Evolutionary conservation across 805 yeast genomes (phyloP).

Genomic region (Wickerhamiella sergipiensis): DNA sequence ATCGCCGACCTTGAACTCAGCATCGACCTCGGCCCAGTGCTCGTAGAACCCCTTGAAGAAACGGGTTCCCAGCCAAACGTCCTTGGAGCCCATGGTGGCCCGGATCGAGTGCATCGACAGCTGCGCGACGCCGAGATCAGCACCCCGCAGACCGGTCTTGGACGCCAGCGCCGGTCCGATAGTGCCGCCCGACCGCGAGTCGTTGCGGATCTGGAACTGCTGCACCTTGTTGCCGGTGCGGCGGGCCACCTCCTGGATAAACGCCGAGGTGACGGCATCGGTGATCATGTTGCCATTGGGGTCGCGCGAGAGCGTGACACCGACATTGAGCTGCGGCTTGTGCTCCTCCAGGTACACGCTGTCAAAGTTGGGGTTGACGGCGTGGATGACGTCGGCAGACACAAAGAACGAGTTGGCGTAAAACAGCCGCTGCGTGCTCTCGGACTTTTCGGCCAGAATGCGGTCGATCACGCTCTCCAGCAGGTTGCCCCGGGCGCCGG

Average conservation of each 20-base stretch:
- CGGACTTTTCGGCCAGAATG: conserved; percentile 21
- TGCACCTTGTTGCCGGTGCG: conserved; percentile 53
- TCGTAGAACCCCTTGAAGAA: conserved; percentile 58
- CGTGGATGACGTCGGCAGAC: conserved; percentile 76
- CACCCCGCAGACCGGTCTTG: conserved; percentile 34
- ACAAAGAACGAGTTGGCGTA: conserved; percentile 67
- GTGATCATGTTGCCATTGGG: conserved; percentile 78
- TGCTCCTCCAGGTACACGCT: conserved; percentile 59
- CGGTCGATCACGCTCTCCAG: conserved; percentile 53
- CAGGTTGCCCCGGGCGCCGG: conserved; percentile 71
- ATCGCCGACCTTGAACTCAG: conserved; percentile 20
- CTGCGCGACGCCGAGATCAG: conserved; percentile 75
- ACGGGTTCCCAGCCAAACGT: conserved; percentile 58
- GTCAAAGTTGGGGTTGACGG: conserved; percentile 56
- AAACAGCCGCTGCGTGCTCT: conserved; percentile 27
- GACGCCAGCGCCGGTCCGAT: conserved; percentile 50
- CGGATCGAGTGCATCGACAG: conserved; percentile 78
- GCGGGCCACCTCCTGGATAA: conserved; percentile 57
- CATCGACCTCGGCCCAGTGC: conserved; percentile 46
- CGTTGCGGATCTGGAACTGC: conserved; percentile 75
- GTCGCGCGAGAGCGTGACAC: conserved; percentile 57
- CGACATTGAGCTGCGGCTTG: conserved; percentile 68
- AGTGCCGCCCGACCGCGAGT: conserved; percentile 76
- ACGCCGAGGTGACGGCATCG: conserved; percentile 57
- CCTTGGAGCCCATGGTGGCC: conserved; percentile 67